phyloP scores from a whole-genome alignment of 331 rosid genomes.

The Ulmus americana region DNA sequence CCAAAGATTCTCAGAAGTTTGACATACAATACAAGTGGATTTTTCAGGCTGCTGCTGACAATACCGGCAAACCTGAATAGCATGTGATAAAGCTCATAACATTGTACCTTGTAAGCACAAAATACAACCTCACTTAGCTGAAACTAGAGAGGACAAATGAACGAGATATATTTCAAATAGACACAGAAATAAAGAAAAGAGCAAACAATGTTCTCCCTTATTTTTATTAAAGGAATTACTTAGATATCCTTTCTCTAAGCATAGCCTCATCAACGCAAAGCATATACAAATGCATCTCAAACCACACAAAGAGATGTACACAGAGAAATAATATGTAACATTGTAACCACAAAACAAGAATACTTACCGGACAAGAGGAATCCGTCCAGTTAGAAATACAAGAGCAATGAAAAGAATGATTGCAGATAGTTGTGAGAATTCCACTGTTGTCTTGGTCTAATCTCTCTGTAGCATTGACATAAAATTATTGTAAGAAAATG shows the following conservation, averaged over 20 bases:
- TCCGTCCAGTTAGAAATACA: slow-evolving; percentile 94
- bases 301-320: neutral
- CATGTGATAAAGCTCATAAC: neutral
- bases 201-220: too few species aligned
- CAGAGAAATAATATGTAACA: neutral
- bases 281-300: neutral
- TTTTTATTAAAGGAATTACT: too few species aligned
- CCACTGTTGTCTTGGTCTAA: slow-evolving; percentile 81
- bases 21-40: slow-evolving; percentile 75
- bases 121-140: neutral
- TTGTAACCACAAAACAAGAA: neutral
- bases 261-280: neutral
- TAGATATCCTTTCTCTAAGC: neutral
- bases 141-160: neutral
- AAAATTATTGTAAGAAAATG: slow-evolving; percentile 13
- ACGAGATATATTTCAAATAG: too few species aligned
- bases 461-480: slow-evolving; percentile 47
- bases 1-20: slow-evolving; percentile 93
- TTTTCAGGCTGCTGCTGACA: slow-evolving; percentile 97
- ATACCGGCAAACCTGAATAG: slow-evolving; percentile 77
- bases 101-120: neutral
- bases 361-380: slow-evolving; percentile 93
- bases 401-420: slow-evolving; percentile 92
- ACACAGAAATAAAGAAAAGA: too few species aligned
- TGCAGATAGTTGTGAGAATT: slow-evolving; percentile 92